Evolutionary conservation across 2,329 filamentous ascomycete genomes (phyloP).

Genomic region (Pseudogymnoascus sp.): DNA sequence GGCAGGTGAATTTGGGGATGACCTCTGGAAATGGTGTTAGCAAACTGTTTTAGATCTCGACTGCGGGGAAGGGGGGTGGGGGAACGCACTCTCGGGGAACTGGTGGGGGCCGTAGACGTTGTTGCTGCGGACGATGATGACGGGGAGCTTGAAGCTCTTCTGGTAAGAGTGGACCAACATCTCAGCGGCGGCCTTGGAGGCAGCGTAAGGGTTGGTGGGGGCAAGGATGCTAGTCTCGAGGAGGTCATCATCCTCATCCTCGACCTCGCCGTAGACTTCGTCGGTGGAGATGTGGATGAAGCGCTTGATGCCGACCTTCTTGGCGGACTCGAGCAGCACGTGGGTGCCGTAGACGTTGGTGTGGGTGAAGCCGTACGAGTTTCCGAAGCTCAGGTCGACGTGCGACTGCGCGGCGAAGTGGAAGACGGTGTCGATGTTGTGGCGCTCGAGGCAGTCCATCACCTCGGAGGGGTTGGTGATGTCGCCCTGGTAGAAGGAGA

Average conservation of each 20-base stretch:
- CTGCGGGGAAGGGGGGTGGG: neutral
- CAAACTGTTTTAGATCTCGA: slow-evolving; percentile 11
- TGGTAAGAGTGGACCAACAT: slow-evolving; percentile 84
- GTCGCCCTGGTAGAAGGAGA: slow-evolving; percentile 72
- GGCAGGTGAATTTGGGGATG: slow-evolving; percentile 72
- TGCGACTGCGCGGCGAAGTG: slow-evolving; percentile 84
- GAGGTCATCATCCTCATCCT: slow-evolving; percentile 61
- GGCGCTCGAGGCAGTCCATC: slow-evolving; percentile 58
- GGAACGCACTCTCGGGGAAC: slow-evolving; percentile 66
- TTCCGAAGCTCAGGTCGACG: slow-evolving; percentile 74
- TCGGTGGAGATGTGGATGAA: slow-evolving; percentile 82
- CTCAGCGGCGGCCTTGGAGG: slow-evolving; percentile 73
- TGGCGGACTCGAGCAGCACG: slow-evolving; percentile 68
- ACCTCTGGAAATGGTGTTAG: slow-evolving; percentile 48
- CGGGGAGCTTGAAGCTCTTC: slow-evolving; percentile 72
- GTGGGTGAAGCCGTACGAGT: slow-evolving; percentile 72
- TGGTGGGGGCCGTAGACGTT: slow-evolving; percentile 83
- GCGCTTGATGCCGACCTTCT: slow-evolving; percentile 59
- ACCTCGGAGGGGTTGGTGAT: slow-evolving; percentile 65
- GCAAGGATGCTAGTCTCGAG: slow-evolving; percentile 66
- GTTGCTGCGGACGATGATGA: slow-evolving; percentile 73
- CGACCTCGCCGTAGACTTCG: slow-evolving; percentile 77
- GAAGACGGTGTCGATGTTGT: slow-evolving; percentile 71
- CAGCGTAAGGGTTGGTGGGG: slow-evolving; percentile 75
- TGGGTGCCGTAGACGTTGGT: slow-evolving; percentile 83